A percentile compares a stretch with the other conserved stretches of the same genome.
These are phyloP conservation scores for Chrysanthemum lavandulifolium DNA, from an alignment of 129 eudicot genomes.

Conservation along the genomic window DNA sequence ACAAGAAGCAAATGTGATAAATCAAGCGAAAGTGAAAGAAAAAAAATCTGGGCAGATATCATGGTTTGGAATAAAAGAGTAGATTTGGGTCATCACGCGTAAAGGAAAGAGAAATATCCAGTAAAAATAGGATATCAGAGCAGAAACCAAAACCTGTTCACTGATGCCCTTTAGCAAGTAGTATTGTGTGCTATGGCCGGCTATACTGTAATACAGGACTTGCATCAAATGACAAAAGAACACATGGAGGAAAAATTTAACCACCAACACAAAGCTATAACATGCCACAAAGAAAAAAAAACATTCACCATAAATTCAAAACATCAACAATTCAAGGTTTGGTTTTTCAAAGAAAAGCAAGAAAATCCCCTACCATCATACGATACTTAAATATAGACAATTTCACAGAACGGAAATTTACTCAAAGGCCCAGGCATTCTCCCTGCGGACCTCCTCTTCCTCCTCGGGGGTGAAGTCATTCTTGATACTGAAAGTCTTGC, in stretches of 20 bases:
- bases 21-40: too few species aligned
- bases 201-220: too few species aligned
- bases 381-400: slow-evolving; percentile 16
- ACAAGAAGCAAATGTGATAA: too few species aligned
- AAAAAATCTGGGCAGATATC: too few species aligned
- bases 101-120: too few species aligned
- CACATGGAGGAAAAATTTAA: background rate
- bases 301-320: slow-evolving; percentile 17
- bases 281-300: slow-evolving; percentile 9
- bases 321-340: background rate
- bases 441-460: slow-evolving; percentile 77
- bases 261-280: slow-evolving; percentile 14
- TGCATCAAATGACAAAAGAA: background rate
- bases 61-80: too few species aligned
- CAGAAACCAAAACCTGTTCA: too few species aligned
- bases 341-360: slow-evolving; percentile 15
- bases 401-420: slow-evolving; percentile 21
- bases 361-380: slow-evolving; percentile 14
- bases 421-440: slow-evolving; percentile 85
- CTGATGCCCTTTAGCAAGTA: too few species aligned
- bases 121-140: too few species aligned
- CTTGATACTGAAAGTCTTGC: slow-evolving; percentile 77
- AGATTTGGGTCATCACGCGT: too few species aligned
- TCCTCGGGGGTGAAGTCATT: slow-evolving; percentile 86
- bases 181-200: too few species aligned